Percentiles rank a stretch among this genome's conserved stretches.
phyloP scores from a whole-genome alignment of 305 asterid genomes.

The Stenogyne calaminthoides region DNA sequence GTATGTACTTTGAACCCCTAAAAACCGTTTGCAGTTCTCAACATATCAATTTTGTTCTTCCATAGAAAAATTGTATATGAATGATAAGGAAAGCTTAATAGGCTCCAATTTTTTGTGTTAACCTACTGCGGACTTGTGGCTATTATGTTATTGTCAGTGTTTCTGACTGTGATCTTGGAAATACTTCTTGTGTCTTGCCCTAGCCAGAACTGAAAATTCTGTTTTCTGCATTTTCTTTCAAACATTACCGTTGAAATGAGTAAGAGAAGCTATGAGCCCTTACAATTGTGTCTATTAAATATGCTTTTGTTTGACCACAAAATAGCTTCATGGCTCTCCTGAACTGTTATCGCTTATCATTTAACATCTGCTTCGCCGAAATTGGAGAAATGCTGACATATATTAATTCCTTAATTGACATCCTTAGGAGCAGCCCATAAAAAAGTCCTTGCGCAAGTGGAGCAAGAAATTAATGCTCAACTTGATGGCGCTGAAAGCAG shows the following conservation, averaged over 20 bases:
- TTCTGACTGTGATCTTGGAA: constrained; percentile 16
- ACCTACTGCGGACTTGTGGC: neutral
- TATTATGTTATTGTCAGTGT: neutral
- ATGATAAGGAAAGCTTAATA: constrained; percentile 6
- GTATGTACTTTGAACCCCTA: neutral
- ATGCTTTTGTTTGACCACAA: constrained; percentile 15
- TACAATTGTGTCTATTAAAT: constrained; percentile 8
- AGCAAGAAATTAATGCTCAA: constrained; percentile 64
- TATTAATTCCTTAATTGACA: constrained; percentile 15
- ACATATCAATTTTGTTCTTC: neutral
- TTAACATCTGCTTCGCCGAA: constrained; percentile 18
- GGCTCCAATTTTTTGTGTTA: neutral
- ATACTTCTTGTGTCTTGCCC: constrained; percentile 19
- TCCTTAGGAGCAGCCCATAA: constrained; percentile 60
- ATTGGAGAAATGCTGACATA: constrained; percentile 17
- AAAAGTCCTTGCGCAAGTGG: constrained; percentile 57
- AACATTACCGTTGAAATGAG: constrained; percentile 18
- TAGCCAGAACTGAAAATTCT: constrained; percentile 21
- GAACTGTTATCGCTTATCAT: constrained; percentile 28
- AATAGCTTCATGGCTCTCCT: neutral
- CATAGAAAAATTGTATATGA: neutral
- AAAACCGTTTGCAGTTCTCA: constrained; percentile 1
- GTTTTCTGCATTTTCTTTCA: constrained; percentile 14
- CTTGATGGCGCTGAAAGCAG: constrained; percentile 71
- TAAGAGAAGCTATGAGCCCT: constrained; percentile 17